These are phyloP conservation scores for Ophiostoma sp. DNA, from an alignment of 2,329 filamentous ascomycete species.

Conservation along the genomic window DNA sequence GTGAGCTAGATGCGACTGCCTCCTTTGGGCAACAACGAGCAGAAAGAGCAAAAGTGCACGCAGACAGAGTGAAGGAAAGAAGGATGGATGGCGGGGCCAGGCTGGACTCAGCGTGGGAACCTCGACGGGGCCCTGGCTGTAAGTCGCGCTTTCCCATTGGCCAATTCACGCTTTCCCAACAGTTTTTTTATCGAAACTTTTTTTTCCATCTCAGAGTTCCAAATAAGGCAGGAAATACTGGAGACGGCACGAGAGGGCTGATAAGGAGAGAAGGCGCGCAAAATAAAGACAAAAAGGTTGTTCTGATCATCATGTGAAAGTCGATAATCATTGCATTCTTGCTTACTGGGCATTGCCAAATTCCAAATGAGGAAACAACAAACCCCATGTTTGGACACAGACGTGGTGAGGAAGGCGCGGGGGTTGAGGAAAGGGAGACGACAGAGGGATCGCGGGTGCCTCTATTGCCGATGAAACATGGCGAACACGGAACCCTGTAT, in stretches of 20 bases:
- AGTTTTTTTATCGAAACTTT: constrained; percentile 20
- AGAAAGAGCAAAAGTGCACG: background rate
- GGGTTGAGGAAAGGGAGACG: background rate
- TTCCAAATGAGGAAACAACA: background rate
- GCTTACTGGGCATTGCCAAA: background rate
- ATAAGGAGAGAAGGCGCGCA: background rate
- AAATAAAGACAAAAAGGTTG: background rate
- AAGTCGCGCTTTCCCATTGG: constrained; percentile 30
- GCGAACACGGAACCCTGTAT: constrained; percentile 10
- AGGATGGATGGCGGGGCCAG: background rate
- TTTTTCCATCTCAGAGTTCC: background rate
- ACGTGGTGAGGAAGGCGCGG: background rate
- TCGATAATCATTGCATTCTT: background rate
- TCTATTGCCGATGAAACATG: constrained; percentile 19
- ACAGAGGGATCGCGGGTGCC: background rate
- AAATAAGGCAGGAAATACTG: constrained; percentile 14
- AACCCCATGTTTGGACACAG: background rate
- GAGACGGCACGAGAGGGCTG: background rate
- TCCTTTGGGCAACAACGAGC: background rate
- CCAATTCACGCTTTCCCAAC: constrained; percentile 29
- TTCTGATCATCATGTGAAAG: background rate
- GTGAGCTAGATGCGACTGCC: background rate
- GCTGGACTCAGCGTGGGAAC: background rate
- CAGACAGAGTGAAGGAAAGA: background rate
- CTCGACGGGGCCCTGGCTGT: constrained; percentile 19